Evolutionary conservation across 805 yeast species (phyloP).

Genomic region (Saccharomycopsis sp.): DNA sequence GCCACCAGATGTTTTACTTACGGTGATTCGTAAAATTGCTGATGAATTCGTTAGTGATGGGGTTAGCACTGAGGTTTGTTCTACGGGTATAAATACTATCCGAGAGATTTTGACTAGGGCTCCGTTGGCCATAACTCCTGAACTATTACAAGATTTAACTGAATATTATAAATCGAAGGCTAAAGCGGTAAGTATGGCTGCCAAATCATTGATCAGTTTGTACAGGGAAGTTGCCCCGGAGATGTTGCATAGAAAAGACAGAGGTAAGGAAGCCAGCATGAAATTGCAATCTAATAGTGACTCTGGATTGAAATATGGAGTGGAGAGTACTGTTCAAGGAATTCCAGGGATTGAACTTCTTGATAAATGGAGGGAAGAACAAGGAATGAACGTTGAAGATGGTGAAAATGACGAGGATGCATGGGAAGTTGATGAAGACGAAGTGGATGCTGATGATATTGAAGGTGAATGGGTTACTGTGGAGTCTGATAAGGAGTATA

Average conservation of each 20-base stretch:
- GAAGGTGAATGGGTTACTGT: conserved; percentile 93
- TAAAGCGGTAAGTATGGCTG: conserved; percentile 92
- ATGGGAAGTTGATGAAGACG: conserved; percentile 48
- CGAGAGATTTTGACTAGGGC: conserved; percentile 91
- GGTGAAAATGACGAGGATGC: conserved; percentile 57
- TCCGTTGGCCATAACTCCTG: conserved; percentile 87
- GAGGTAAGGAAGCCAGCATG: conserved; percentile 90
- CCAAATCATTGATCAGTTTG: conserved; percentile 74
- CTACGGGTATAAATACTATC: conserved; percentile 94
- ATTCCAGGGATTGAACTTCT: conserved; percentile 89
- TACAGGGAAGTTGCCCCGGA: conserved; percentile 96
- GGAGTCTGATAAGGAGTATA: conserved; percentile 72
- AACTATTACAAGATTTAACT: conserved; percentile 79
- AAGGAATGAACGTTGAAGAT: conserved; percentile 47
- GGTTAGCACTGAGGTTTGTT: conserved; percentile 95
- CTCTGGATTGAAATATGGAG: conserved; percentile 57
- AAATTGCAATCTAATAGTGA: conserved; percentile 48
- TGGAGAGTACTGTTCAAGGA: conserved; percentile 56
- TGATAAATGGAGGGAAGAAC: conserved; percentile 73
- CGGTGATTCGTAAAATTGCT: conserved; percentile 84
- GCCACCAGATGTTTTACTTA: conserved; percentile 85
- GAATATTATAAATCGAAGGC: conserved; percentile 91
- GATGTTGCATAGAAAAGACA: conserved; percentile 81
- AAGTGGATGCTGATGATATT: conserved; percentile 44
- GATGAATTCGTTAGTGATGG: conserved; percentile 98